Conservation (phyloP, 345 rosid species). For the Lenwebbia sp. region DNA sequence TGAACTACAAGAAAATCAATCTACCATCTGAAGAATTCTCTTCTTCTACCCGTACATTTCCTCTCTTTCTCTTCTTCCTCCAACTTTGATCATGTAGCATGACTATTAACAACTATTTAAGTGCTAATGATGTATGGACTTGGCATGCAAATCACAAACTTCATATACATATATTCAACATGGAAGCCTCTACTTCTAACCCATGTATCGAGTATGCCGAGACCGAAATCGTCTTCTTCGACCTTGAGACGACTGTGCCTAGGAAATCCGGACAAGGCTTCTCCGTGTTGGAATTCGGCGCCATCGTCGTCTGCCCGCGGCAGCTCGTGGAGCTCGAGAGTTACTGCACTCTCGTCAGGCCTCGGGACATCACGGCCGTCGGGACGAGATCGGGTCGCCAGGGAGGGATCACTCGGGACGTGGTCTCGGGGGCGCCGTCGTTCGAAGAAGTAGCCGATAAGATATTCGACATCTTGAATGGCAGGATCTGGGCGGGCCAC, state of each 20-base stretch:
- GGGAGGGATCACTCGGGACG: slow-evolving; percentile 64
- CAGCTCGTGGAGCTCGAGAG: slow-evolving; percentile 62
- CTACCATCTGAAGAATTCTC: slow-evolving; percentile 25
- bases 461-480: slow-evolving; percentile 49
- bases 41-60: not conserved
- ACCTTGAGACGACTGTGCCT: slow-evolving; percentile 82
- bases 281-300: slow-evolving; percentile 75
- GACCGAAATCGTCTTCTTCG: slow-evolving; percentile 61
- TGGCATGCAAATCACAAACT: not conserved
- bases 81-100: not conserved
- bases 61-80: not conserved
- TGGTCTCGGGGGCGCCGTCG: slow-evolving; percentile 50
- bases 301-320: slow-evolving; percentile 62
- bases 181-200: slow-evolving; percentile 10
- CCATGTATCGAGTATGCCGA: not conserved
- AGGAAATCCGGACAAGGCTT: slow-evolving; percentile 45
- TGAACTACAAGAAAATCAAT: slow-evolving; percentile 38
- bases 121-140: not conserved
- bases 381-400: slow-evolving; percentile 39
- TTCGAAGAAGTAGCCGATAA: slow-evolving; percentile 65
- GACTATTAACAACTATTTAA: not conserved
- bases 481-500: slow-evolving; percentile 93
- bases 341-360: slow-evolving; percentile 62
- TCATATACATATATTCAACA: not conserved
- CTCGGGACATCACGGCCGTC: slow-evolving; percentile 47